phyloP scores from a whole-genome alignment of 2,329 filamentous ascomycete genomes.

The Gnomoniopsis smithogilvyi region DNA sequence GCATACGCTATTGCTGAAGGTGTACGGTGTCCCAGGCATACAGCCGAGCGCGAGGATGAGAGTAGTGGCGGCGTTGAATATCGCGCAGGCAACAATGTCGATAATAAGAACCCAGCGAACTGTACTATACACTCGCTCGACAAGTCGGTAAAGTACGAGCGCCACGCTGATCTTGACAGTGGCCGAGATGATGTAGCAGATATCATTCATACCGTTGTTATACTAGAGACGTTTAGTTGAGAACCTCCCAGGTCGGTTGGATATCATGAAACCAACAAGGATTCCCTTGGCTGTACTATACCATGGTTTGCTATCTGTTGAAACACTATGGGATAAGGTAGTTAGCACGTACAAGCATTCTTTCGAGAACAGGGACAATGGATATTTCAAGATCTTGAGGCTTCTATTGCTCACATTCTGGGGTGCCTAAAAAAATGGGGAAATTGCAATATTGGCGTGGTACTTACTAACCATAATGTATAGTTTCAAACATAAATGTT shows the following conservation, averaged over 20 bases:
- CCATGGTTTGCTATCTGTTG: neutral
- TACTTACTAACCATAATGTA: neutral
- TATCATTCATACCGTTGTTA: neutral
- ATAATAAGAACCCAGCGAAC: neutral
- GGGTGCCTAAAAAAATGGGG: neutral
- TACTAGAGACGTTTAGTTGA: neutral
- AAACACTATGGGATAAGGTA: too few species aligned
- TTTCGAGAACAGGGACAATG: too few species aligned
- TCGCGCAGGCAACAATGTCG: neutral
- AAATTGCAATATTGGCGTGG: too few species aligned
- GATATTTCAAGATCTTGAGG: too few species aligned
- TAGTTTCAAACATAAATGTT: neutral
- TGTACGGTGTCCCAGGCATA: neutral
- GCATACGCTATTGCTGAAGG: neutral
- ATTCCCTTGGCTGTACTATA: neutral
- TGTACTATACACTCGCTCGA: neutral
- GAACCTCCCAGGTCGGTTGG: too few species aligned
- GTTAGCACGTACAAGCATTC: too few species aligned
- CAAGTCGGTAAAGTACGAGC: constrained; percentile 4
- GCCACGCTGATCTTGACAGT: constrained; percentile 11
- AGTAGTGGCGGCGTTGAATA: neutral
- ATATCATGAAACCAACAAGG: too few species aligned
- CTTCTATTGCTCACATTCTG: neutral
- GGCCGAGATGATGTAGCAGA: constrained; percentile 11
- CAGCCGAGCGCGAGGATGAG: constrained; percentile 7